Percentiles rank a stretch among this genome's conserved stretches.
These are phyloP conservation scores for Aspergillus coremiiformis DNA, from an alignment of 495 filamentous ascomycete species.

Conservation along the genomic window DNA sequence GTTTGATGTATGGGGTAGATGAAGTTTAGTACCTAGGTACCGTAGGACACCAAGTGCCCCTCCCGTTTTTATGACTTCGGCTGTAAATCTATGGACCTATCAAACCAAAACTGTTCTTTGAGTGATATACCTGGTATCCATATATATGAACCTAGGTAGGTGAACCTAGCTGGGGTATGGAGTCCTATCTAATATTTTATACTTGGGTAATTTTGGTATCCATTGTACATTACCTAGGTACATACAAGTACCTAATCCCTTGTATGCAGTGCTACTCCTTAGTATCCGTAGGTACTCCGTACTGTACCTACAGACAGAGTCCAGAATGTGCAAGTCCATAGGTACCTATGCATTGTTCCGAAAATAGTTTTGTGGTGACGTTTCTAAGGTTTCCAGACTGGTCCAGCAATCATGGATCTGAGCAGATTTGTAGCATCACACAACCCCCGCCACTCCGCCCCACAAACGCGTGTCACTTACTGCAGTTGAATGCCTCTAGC, in stretches of 20 bases:
- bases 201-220: no score
- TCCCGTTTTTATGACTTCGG: background rate
- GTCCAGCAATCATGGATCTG: background rate
- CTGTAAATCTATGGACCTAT: background rate
- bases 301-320: background rate
- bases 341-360: conserved; percentile 3
- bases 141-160: no score
- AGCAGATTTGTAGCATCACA: background rate
- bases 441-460: conserved; percentile 16
- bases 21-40: background rate
- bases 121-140: background rate
- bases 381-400: background rate
- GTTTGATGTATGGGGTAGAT: background rate
- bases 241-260: no score
- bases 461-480: conserved; percentile 23
- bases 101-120: background rate
- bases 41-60: background rate
- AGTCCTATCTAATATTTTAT: no score
- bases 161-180: no score
- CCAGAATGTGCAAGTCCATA: background rate
- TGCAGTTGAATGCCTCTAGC: background rate
- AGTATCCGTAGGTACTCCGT: no score
- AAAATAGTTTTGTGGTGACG: conserved; percentile 16
- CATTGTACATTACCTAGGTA: no score
- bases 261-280: no score